phyloP scores from a whole-genome alignment of 805 yeast species.

The Wickerhamomyces ciferrii region DNA sequence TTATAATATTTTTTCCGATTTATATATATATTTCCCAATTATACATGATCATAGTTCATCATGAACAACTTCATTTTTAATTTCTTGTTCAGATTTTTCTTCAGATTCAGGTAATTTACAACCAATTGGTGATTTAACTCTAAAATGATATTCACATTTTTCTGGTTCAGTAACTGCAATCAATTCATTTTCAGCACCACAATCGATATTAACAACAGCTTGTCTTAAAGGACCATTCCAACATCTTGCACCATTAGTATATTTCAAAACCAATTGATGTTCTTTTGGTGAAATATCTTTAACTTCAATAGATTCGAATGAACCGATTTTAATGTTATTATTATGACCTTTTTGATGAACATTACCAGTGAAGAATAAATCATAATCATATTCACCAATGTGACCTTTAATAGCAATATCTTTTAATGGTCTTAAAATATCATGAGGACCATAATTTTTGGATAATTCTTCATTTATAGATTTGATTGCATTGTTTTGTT shows the following conservation, averaged over 20 bases:
- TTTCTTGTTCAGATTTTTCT: background rate
- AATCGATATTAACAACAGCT: slow-evolving; percentile 55
- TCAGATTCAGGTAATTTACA: slow-evolving; percentile 19
- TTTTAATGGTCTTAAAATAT: slow-evolving; percentile 54
- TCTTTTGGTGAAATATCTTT: slow-evolving; percentile 26
- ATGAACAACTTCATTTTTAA: background rate
- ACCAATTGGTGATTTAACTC: slow-evolving; percentile 35
- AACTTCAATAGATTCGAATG: slow-evolving; percentile 19
- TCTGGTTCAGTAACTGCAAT: slow-evolving; percentile 82
- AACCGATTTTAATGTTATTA: slow-evolving; percentile 48
- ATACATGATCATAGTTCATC: background rate
- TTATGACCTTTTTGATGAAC: slow-evolving; percentile 52
- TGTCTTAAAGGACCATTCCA: slow-evolving; percentile 93
- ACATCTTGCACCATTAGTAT: slow-evolving; percentile 67
- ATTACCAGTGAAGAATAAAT: slow-evolving; percentile 50
- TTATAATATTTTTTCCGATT: too few relatives aligned
- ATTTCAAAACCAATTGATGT: slow-evolving; percentile 33
- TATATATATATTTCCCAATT: background rate
- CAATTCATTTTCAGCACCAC: slow-evolving; percentile 56
- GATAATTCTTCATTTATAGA: slow-evolving; percentile 6
- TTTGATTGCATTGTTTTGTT: slow-evolving; percentile 11
- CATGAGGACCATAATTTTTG: slow-evolving; percentile 53
- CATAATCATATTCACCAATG: slow-evolving; percentile 71
- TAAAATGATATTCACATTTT: slow-evolving; percentile 72
- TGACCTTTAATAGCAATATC: slow-evolving; percentile 40